These are phyloP conservation scores for Acacia concinna DNA, from an alignment of 331 rosid species.

Conservation along the genomic window DNA sequence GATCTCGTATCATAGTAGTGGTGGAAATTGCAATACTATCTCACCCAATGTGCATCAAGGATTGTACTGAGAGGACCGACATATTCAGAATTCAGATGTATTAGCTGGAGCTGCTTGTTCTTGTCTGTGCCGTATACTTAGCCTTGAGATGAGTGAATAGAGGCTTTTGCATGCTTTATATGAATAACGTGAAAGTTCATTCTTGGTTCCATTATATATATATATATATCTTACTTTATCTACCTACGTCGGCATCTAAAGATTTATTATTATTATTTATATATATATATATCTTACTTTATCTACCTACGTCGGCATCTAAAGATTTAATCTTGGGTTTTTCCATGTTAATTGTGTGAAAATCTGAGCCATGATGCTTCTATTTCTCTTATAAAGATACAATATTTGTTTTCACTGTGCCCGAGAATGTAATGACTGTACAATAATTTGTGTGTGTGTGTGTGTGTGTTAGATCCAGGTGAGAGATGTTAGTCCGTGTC, in stretches of 20 bases:
- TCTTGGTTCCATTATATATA: neutral
- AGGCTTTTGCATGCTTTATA: constrained; percentile 40
- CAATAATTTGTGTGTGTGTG: neutral
- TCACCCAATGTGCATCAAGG: too few species aligned
- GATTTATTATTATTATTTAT: too few species aligned
- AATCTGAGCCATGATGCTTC: constrained; percentile 58
- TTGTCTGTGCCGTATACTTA: constrained; percentile 29
- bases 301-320: constrained; percentile 26
- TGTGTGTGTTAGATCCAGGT: constrained; percentile 31
- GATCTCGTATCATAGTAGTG: too few species aligned
- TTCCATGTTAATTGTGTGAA: constrained; percentile 44
- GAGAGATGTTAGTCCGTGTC: constrained; percentile 37
- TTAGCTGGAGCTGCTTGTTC: constrained; percentile 39
- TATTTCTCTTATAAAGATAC: constrained; percentile 39
- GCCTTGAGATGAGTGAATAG: constrained; percentile 48
- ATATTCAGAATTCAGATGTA: constrained; percentile 17
- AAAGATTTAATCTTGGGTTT: constrained; percentile 45
- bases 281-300: too few species aligned
- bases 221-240: too few species aligned
- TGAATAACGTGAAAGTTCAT: constrained; percentile 7
- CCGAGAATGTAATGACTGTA: constrained; percentile 65
- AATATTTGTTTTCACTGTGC: constrained; percentile 39
- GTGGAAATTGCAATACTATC: too few species aligned
- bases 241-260: constrained; percentile 28
- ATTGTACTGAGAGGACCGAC: neutral